A percentile compares a stretch with the other conserved stretches of the same genome.
Conservation (phyloP, 345 rosid species). For the Gossypium sturtianum region DNA sequence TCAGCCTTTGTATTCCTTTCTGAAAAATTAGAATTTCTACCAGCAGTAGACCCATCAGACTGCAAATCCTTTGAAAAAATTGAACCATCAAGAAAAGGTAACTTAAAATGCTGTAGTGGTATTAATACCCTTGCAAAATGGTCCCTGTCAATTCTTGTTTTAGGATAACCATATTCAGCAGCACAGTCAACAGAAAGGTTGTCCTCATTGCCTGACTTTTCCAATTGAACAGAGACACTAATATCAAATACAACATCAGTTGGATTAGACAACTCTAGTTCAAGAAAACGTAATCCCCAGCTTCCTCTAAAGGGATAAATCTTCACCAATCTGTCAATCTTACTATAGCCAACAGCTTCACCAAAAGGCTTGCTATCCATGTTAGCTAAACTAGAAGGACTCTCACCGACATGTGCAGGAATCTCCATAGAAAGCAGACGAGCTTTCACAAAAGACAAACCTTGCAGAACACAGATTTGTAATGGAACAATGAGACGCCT, state of each 20-base stretch:
- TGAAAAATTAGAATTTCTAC: slow-evolving; percentile 59
- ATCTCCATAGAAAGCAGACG: slow-evolving; percentile 98
- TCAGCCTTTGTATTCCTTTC: slow-evolving; percentile 90
- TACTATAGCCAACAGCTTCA: slow-evolving; percentile 42
- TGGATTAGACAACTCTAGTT: slow-evolving; percentile 91
- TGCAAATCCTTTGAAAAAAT: slow-evolving; percentile 66
- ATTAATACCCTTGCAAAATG: slow-evolving; percentile 84
- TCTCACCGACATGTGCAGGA: slow-evolving; percentile 82
- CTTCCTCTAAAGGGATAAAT: slow-evolving; percentile 95
- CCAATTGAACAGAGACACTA: slow-evolving; percentile 76
- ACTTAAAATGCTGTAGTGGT: slow-evolving; percentile 93
- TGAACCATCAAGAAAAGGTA: slow-evolving; percentile 87
- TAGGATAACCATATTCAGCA: slow-evolving; percentile 70
- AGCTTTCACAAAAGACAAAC: slow-evolving; percentile 87
- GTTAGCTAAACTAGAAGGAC: slow-evolving; percentile 36
- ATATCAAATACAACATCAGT: slow-evolving; percentile 91
- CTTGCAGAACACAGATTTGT: slow-evolving; percentile 83
- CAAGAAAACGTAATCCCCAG: slow-evolving; percentile 95
- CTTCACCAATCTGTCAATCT: slow-evolving; percentile 74
- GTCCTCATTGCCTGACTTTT: slow-evolving; percentile 45
- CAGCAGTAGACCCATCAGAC: slow-evolving; percentile 34
- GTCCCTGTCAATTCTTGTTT: slow-evolving; percentile 87
- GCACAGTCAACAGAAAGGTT: slow-evolving; percentile 34
- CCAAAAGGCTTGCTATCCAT: slow-evolving; percentile 19
- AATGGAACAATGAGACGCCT: slow-evolving; percentile 87